These are phyloP conservation scores for Cercis canadensis DNA, from an alignment of 306 rosid species.

Conservation along the genomic window DNA sequence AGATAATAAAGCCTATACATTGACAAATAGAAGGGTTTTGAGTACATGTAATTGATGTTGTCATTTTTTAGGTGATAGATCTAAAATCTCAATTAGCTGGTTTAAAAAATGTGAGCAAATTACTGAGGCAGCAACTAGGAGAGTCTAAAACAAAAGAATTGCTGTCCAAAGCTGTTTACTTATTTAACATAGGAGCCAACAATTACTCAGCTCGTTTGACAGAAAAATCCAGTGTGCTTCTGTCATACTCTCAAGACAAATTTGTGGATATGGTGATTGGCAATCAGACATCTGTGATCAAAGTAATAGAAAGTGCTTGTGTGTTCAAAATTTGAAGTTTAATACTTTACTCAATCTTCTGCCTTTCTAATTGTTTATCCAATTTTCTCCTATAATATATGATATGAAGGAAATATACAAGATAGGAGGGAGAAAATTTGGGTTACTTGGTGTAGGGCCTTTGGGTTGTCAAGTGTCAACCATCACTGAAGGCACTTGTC, in stretches of 20 bases:
- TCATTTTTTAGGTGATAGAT: slow-evolving; percentile 48
- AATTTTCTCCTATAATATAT: not conserved
- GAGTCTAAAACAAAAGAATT: slow-evolving; percentile 38
- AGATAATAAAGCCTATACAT: too few species aligned
- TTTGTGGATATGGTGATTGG: slow-evolving; percentile 52
- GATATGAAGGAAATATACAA: too few species aligned
- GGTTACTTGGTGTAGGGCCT: slow-evolving; percentile 14
- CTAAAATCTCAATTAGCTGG: slow-evolving; percentile 51
- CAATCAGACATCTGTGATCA: slow-evolving; percentile 49
- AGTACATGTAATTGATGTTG: too few species aligned
- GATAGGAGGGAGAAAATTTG: slow-evolving; percentile 39
- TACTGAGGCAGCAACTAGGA: slow-evolving; percentile 45
- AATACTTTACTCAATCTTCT: too few species aligned
- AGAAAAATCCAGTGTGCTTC: slow-evolving; percentile 42
- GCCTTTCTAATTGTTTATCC: too few species aligned
- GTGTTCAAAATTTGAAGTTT: not conserved
- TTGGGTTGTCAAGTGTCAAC: slow-evolving; percentile 36
- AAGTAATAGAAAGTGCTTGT: slow-evolving; percentile 33
- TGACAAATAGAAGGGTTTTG: too few species aligned
- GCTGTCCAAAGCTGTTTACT: slow-evolving; percentile 55
- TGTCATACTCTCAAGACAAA: not conserved
- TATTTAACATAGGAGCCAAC: slow-evolving; percentile 63
- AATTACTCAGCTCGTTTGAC: slow-evolving; percentile 52
- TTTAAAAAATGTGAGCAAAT: slow-evolving; percentile 41
- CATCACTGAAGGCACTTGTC: not conserved